Evolutionary conservation across 2,329 filamentous ascomycete species (phyloP).

Genomic region (Botryotinia calthae): DNA sequence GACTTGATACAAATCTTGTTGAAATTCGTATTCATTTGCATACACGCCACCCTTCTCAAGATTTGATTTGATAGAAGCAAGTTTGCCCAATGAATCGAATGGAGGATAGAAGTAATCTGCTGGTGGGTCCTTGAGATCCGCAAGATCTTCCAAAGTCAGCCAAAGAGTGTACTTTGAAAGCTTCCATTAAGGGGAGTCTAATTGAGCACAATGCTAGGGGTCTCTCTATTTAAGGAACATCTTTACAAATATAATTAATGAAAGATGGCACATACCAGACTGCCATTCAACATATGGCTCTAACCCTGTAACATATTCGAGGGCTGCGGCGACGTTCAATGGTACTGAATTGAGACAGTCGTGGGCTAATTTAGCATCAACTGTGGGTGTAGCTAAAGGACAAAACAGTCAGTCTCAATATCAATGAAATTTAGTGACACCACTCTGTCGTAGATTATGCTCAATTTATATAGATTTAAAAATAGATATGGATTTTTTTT

Average conservation of each 20-base stretch:
- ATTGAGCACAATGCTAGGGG: not conserved
- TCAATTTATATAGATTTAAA: not conserved
- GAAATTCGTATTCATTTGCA: slow-evolving; percentile 54
- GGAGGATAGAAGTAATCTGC: slow-evolving; percentile 48
- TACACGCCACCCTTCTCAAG: slow-evolving; percentile 42
- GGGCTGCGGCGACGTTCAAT: slow-evolving; percentile 31
- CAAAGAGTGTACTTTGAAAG: not conserved
- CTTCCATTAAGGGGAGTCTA: not conserved
- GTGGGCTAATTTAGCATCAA: slow-evolving; percentile 34
- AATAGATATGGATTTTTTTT: no score
- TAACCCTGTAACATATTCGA: slow-evolving; percentile 32
- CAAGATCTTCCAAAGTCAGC: slow-evolving; percentile 29
- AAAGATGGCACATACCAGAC: slow-evolving; percentile 28
- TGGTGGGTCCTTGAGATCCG: slow-evolving; percentile 50
- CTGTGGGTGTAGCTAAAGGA: slow-evolving; percentile 31
- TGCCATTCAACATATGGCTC: slow-evolving; percentile 37
- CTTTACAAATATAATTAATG: not conserved
- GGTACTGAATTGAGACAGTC: slow-evolving; percentile 37
- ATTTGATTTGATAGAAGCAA: slow-evolving; percentile 47
- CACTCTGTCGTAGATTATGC: not conserved
- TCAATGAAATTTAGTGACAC: not conserved
- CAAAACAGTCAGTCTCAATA: slow-evolving; percentile 10
- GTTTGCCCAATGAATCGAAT: slow-evolving; percentile 47
- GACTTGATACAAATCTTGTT: slow-evolving; percentile 52
- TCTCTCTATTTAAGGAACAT: not conserved